phyloP scores from a whole-genome alignment of 2,329 filamentous ascomycete genomes.

The Microascus cirrosus region DNA sequence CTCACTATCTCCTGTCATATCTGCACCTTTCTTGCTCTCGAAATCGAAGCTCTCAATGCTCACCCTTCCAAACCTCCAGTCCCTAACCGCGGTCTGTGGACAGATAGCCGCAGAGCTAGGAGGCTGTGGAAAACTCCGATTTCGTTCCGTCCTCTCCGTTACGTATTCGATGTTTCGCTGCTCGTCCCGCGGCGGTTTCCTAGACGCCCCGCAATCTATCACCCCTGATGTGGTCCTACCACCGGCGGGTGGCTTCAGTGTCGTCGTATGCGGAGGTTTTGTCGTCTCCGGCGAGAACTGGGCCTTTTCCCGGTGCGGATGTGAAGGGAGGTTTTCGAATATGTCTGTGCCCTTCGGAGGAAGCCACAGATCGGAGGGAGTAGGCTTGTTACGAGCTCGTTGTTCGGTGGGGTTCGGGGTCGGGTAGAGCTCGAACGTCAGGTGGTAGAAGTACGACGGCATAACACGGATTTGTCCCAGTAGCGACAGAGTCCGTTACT shows the following conservation, averaged over 20 bases:
- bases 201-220: slow-evolving; percentile 38
- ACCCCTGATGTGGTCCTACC: slow-evolving; percentile 15
- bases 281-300: not conserved
- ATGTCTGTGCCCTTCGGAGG: slow-evolving; percentile 36
- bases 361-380: slow-evolving; percentile 30
- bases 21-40: slow-evolving; percentile 17
- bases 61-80: slow-evolving; percentile 77
- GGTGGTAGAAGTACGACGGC: slow-evolving; percentile 51
- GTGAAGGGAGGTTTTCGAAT: slow-evolving; percentile 44
- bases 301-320: slow-evolving; percentile 21
- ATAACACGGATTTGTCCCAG: slow-evolving; percentile 24
- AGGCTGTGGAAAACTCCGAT: slow-evolving; percentile 29
- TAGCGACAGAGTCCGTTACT: too few relatives aligned
- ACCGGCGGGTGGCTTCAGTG: not conserved
- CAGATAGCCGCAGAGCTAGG: slow-evolving; percentile 30
- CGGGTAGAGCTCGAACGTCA: slow-evolving; percentile 55
- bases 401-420: slow-evolving; percentile 23
- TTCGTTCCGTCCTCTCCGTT: slow-evolving; percentile 25
- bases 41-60: slow-evolving; percentile 75
- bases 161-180: slow-evolving; percentile 24
- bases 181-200: slow-evolving; percentile 16
- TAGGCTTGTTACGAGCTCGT: not conserved
- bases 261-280: slow-evolving; percentile 3
- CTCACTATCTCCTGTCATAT: slow-evolving; percentile 20
- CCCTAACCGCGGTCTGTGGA: slow-evolving; percentile 39